Evolutionary conservation across 306 rosid genomes (phyloP), one percentile per base, ranked within the genome.

Genomic region (Morella rubra): DNA sequence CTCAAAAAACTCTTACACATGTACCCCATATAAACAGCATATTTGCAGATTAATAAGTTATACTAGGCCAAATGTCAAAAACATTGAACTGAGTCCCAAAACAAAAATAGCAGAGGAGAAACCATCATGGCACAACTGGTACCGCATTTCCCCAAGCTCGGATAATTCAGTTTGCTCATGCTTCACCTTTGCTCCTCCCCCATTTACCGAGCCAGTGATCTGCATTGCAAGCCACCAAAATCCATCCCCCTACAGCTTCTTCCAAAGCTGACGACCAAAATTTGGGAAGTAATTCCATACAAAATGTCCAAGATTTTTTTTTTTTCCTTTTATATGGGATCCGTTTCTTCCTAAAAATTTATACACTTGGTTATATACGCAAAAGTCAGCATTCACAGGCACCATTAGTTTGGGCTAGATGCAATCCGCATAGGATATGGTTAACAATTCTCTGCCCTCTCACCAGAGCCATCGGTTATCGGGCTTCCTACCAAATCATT

Each of bases 261-360:
- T 75, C 82, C 77, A 51, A 79, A 80, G 77, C 86, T 62, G 83
- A 71, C 75, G 76, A 71, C 81, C 83, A 84, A 81, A 82, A 75
- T 81, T 83, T 40, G 84, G 77, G 70, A 75, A 76, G 51, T 68
- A 70, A 84, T 85, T 79, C 71, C 59, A 74, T 76, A 88, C 89
- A 87, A 84, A 85, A 74, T 82, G 83, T 81, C 69, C 90, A 81
- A 37, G 80, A 80, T 60, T 80, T 46, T 75, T 73, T 32, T 42
- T 19, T n/a, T 41, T 41, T 18, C 19, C 11, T n/a, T 8, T 16
- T 65, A 7, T 8, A 3, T 4, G 2, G 71, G 71, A 66, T 44
- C 76, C 61, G 72, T 49, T 66, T 73, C 80, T 72, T 78, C 89
- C 90, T 89, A 84, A 64, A 69, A 18, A 41, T 86, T 79, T 83